These are phyloP conservation scores for Fraxinus sp. DNA, from an alignment of 305 asterid genomes.

Conservation along the genomic window DNA sequence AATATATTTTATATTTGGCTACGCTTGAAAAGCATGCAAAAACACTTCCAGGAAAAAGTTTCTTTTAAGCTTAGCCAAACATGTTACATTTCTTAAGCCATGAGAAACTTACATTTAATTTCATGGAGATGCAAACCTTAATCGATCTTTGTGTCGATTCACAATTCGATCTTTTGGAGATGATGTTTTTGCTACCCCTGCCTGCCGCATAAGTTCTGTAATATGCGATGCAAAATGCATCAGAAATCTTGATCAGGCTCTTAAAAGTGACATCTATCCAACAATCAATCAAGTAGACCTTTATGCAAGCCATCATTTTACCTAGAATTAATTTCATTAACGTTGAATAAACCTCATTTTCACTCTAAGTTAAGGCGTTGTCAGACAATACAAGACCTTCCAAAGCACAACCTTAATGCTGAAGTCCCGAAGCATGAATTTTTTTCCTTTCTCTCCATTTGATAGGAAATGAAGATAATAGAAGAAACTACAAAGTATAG, in stretches of 20 bases:
- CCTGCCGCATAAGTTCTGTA: conserved; percentile 51
- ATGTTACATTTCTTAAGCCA: background rate
- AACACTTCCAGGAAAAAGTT: background rate
- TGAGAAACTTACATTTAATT: conserved; percentile 11
- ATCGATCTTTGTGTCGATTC: conserved; percentile 32
- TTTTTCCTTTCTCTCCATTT: background rate
- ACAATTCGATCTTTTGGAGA: conserved; percentile 42
- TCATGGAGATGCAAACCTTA: conserved; percentile 42
- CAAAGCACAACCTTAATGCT: background rate
- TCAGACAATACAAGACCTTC: background rate
- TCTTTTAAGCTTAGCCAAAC: background rate
- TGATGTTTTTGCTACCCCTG: conserved; percentile 35
- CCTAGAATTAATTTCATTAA: background rate
- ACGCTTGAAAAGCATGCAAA: conserved; percentile 5
- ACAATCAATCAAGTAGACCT: background rate
- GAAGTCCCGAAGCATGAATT: background rate
- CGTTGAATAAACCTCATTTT: background rate
- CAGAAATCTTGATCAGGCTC: background rate
- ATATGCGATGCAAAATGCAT: conserved; percentile 1
- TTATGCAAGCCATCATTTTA: background rate
- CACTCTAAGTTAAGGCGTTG: background rate
- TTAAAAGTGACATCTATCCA: background rate
- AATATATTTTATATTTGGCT: background rate
- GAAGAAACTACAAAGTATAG: background rate
- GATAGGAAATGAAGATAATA: background rate